Evolutionary conservation across 2,329 filamentous ascomycete genomes (phyloP).

Genomic region (Ceratocystis alfenasii): DNA sequence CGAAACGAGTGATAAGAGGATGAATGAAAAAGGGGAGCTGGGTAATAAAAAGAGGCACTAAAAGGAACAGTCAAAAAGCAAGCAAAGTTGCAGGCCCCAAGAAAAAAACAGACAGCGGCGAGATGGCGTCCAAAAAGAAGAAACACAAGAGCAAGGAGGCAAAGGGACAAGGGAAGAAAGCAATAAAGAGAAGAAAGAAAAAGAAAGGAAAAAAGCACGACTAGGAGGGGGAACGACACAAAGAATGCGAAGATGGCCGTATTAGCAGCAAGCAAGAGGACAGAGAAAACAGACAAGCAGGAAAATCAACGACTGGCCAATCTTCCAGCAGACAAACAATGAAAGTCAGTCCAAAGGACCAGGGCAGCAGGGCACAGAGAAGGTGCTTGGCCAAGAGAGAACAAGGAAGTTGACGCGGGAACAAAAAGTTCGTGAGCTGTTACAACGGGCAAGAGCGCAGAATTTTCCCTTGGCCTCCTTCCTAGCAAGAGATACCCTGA

Average conservation of each 20-base stretch:
- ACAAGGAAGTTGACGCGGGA: slow-evolving; percentile 7
- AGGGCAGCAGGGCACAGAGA: neutral
- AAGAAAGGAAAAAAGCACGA: neutral
- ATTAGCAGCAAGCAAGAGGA: neutral
- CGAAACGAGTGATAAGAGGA: slow-evolving; percentile 11
- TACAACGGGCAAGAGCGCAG: neutral
- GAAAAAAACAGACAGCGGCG: neutral
- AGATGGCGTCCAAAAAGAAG: neutral
- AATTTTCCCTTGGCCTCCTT: neutral
- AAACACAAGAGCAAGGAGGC: neutral
- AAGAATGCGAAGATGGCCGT: neutral
- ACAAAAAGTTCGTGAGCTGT: slow-evolving; percentile 12
- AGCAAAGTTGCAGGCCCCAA: neutral
- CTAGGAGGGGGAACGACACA: neutral
- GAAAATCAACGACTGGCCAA: too few species aligned
- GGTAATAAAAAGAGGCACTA: neutral
- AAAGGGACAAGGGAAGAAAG: neutral
- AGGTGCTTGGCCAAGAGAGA: neutral
- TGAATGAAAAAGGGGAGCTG: slow-evolving; percentile 10
- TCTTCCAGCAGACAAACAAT: neutral
- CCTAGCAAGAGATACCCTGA: neutral
- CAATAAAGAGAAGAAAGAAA: neutral
- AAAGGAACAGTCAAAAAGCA: slow-evolving; percentile 1
- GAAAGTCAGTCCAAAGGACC: neutral
- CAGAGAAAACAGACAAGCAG: neutral